Evolutionary conservation across 2,329 filamentous ascomycete genomes (phyloP).

Genomic region (Calonectria pauciramosa): DNA sequence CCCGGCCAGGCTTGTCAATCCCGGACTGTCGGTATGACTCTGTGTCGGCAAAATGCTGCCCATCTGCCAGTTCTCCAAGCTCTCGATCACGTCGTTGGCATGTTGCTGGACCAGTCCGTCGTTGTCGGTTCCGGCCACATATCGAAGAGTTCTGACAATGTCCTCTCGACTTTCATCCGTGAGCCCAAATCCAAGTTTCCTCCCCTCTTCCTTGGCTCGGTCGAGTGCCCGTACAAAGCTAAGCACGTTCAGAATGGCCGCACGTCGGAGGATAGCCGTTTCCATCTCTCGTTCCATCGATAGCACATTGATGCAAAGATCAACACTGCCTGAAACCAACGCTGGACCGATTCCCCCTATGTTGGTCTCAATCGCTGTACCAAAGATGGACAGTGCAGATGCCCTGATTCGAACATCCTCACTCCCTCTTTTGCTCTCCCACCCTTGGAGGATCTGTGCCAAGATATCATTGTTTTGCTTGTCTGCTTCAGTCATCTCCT

Average conservation of each 20-base stretch:
- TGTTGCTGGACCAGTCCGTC: conserved; percentile 79
- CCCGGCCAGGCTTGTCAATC: conserved; percentile 53
- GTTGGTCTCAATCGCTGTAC: conserved; percentile 71
- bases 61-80: conserved; percentile 73
- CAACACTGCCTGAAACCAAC: conserved; percentile 69
- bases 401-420: conserved; percentile 80
- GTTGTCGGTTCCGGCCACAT: conserved; percentile 75
- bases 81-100: conserved; percentile 76
- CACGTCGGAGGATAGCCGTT: conserved; percentile 75
- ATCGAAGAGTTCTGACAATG: conserved; percentile 72
- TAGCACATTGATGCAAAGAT: conserved; percentile 74
- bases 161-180: conserved; percentile 70
- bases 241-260: conserved; percentile 75
- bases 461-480: conserved; percentile 64
- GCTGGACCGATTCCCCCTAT: conserved; percentile 67
- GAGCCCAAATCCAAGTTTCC: conserved; percentile 66
- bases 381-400: conserved; percentile 77
- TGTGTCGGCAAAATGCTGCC: conserved; percentile 60
- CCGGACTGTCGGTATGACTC: conserved; percentile 39
- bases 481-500: conserved; percentile 60
- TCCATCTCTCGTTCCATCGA: conserved; percentile 72
- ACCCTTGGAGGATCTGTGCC: conserved; percentile 73
- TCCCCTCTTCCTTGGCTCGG: conserved; percentile 61
- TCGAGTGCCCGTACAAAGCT: conserved; percentile 73
- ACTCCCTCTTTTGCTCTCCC: conserved; percentile 74